Conservation (phyloP, 2,329 filamentous ascomycete species). For the Nothophaeocryptopus gaeumannii region DNA sequence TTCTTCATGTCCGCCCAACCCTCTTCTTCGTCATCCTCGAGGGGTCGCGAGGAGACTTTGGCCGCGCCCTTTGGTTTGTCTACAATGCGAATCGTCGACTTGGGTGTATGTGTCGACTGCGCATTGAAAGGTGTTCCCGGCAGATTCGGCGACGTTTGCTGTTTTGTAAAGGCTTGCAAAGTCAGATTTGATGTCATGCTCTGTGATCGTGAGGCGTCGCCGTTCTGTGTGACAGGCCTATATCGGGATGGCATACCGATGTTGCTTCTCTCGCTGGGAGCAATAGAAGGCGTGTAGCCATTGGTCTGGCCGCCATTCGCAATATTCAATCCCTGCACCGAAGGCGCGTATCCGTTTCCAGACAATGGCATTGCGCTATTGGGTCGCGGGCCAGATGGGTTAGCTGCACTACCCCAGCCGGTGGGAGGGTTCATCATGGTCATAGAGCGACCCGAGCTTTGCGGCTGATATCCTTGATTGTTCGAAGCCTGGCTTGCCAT, state of each 20-base stretch:
- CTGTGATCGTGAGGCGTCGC: conserved; percentile 38
- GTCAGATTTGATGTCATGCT: conserved; percentile 36
- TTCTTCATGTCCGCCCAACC: conserved; percentile 35
- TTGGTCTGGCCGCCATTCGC: conserved; percentile 38
- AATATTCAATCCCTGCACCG: conserved; percentile 40
- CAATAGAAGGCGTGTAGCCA: conserved; percentile 84
- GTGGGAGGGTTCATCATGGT: conserved; percentile 71
- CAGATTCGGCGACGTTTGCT: conserved; percentile 22
- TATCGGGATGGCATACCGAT: conserved; percentile 87
- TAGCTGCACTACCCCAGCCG: conserved; percentile 27
- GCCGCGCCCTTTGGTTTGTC: conserved; percentile 38
- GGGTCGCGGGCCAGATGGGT: conserved; percentile 45
- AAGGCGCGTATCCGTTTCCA: conserved; percentile 30
- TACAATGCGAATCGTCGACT: conserved; percentile 36
- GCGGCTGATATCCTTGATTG: conserved; percentile 21
- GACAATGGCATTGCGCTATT: conserved; percentile 35
- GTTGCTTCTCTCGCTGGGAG: conserved; percentile 93
- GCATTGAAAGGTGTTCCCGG: conserved; percentile 22
- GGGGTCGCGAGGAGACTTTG: conserved; percentile 19
- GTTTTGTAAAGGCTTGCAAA: conserved; percentile 29
- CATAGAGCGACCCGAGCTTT: conserved; percentile 60
- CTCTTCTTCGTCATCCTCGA: conserved; percentile 36
- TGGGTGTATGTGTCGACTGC: conserved; percentile 19
- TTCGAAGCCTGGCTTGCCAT: conserved; percentile 39
- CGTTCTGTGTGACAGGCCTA: conserved; percentile 66